Evolutionary conservation across 306 rosid genomes (phyloP).

Genomic region (Castanopsis chinensis): DNA sequence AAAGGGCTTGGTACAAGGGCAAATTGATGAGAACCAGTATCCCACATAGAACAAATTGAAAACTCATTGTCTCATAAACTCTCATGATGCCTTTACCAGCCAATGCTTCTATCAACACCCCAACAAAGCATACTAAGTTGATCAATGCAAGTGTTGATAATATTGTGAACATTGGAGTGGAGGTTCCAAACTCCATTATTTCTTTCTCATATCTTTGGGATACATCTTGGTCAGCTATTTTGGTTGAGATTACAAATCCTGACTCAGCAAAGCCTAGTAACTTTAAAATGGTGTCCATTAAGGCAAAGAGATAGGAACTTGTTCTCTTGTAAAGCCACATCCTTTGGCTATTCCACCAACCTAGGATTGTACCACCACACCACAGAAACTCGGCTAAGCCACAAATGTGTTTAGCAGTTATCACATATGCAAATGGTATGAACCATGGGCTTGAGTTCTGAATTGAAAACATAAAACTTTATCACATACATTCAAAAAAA

Average conservation of each 20-base stretch:
- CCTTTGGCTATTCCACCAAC: constrained; percentile 87
- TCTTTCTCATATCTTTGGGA: constrained; percentile 56
- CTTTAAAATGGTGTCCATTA: constrained; percentile 49
- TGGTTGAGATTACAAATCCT: constrained; percentile 59
- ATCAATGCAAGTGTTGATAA: constrained; percentile 60
- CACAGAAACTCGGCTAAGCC: constrained; percentile 57
- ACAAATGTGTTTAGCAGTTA: constrained; percentile 34
- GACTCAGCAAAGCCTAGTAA: constrained; percentile 42
- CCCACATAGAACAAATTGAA: constrained; percentile 60
- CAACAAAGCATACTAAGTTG: constrained; percentile 59
- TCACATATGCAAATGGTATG: constrained; percentile 68
- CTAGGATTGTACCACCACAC: constrained; percentile 61
- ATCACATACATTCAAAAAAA: neutral
- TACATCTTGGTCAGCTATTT: constrained; percentile 62
- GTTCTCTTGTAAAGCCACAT: constrained; percentile 83
- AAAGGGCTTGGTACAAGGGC: constrained; percentile 70
- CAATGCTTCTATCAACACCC: constrained; percentile 40
- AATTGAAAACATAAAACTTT: constrained; percentile 9
- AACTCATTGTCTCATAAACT: constrained; percentile 36
- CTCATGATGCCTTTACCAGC: constrained; percentile 22
- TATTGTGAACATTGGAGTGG: constrained; percentile 66
- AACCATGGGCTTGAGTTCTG: constrained; percentile 80
- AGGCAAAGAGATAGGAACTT: constrained; percentile 63
- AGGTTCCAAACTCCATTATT: constrained; percentile 75
- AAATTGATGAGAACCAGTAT: constrained; percentile 57